A percentile compares a stretch with the other conserved stretches of the same genome.
Evolutionary conservation across 2,329 filamentous ascomycete genomes (phyloP).

Genomic region (Cladosporium sp.): DNA sequence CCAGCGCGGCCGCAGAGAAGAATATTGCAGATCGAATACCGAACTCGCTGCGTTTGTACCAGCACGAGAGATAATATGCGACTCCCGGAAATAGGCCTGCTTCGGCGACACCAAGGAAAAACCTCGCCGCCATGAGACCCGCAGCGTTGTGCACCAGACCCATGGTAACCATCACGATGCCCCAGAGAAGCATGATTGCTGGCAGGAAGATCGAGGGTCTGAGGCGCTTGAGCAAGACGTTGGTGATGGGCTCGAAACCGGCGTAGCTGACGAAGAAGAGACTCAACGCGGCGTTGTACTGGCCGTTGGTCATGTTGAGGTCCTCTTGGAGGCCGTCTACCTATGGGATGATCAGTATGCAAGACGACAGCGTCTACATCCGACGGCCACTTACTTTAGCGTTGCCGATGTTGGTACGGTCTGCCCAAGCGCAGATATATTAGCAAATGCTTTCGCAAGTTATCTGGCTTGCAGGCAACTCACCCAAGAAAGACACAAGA

Average conservation of each 20-base stretch:
- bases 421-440: neutral
- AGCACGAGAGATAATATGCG: constrained; percentile 79
- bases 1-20: constrained; percentile 78
- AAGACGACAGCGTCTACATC: neutral
- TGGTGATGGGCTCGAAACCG: constrained; percentile 75
- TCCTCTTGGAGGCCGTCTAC: constrained; percentile 56
- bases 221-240: constrained; percentile 74
- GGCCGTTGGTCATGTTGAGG: constrained; percentile 61
- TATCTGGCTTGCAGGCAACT: neutral
- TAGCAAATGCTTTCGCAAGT: too few species aligned
- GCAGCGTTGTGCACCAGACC: constrained; percentile 33
- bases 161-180: constrained; percentile 40
- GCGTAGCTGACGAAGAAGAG: constrained; percentile 89
- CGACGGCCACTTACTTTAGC: constrained; percentile 52
- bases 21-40: constrained; percentile 80
- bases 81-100: constrained; percentile 64
- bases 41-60: constrained; percentile 79
- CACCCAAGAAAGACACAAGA: constrained; percentile 58
- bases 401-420: constrained; percentile 55
- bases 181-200: constrained; percentile 73
- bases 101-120: constrained; percentile 38
- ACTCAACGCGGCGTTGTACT: constrained; percentile 75
- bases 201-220: constrained; percentile 74
- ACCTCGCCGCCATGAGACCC: constrained; percentile 34
- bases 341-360: neutral